Evolutionary conservation across 148 eudicot species (phyloP), one percentile per base, ranked within the genome.

Genomic region (Cornus suecica): DNA sequence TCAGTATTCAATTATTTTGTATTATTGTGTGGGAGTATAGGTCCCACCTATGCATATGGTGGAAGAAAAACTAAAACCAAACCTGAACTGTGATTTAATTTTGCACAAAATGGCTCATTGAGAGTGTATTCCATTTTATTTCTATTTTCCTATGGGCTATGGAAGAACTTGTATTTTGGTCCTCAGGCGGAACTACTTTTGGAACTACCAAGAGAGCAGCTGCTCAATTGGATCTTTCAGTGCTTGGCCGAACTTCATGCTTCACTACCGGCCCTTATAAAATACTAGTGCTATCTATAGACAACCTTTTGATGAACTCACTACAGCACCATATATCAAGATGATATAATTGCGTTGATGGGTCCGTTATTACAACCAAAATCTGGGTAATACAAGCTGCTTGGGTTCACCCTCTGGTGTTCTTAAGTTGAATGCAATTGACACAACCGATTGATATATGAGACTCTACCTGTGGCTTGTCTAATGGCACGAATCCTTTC

Each of bases 161-260:
- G 54, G 15, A 16, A 48, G 7, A 48, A 48, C 54, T 16, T 48
- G 11, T 48, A 11, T 48, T 16, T 48, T 48, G 54, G 54, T 48
- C 20, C 54, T 48, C 90, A 92, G 98, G 95, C 98, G 23, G 91
- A 86, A 80, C 86, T 94, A 37, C 96, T 94, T 69, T 79, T 94
- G 81, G 98, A 94, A 76, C 84, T 94, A 54, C 97, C 97, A 28
- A 86, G 81, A 65, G 97, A 90, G 78, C 98, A 94, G 80, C 93
- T 94, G 65, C 95, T 94, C 54, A 89, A 86, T 66, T 94, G 98
- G 98, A 85, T 92, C 79, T 94, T 94, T 79, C 97, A 85, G 78
- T 94, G 97, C 78, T 74, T 94, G 71, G 88, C 90, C 11, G 98
- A 90, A 82, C 92, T 94, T 68, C 88, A 94, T 80, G 86, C 97